phyloP scores from a whole-genome alignment of 108 stramenopile species.

The Conticribra weissflogii region DNA sequence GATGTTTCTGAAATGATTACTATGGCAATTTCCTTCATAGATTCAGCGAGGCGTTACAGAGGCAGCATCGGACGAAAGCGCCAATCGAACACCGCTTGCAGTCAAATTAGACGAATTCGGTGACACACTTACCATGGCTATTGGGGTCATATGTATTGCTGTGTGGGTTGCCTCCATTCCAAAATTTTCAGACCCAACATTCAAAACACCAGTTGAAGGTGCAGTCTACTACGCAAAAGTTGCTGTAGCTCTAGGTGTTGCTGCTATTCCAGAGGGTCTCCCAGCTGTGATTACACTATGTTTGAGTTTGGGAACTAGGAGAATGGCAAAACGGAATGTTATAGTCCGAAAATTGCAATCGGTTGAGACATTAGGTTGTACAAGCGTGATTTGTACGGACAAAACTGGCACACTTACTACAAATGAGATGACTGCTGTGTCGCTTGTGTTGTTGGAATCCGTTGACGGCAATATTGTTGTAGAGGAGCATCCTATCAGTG shows the following conservation, averaged over 20 bases:
- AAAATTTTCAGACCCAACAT: slow-evolving; percentile 85
- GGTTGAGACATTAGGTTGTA: slow-evolving; percentile 97
- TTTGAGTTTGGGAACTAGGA: slow-evolving; percentile 91
- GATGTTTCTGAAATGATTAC: not conserved
- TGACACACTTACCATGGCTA: slow-evolving; percentile 86
- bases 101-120: slow-evolving; percentile 97
- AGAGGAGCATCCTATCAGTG: slow-evolving; percentile 69
- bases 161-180: slow-evolving; percentile 93
- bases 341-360: slow-evolving; percentile 89
- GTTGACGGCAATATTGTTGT: slow-evolving; percentile 24
- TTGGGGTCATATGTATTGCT: slow-evolving; percentile 90
- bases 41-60: slow-evolving; percentile 87
- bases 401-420: slow-evolving; percentile 99
- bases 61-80: slow-evolving; percentile 64
- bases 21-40: too few species aligned
- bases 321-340: slow-evolving; percentile 90
- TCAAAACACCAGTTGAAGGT: slow-evolving; percentile 73
- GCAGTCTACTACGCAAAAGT: slow-evolving; percentile 97
- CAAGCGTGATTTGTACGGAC: slow-evolving; percentile 93
- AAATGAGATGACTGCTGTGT: slow-evolving; percentile 98
- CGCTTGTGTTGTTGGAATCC: slow-evolving; percentile 65
- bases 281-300: slow-evolving; percentile 98
- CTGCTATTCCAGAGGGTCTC: slow-evolving; percentile 98
- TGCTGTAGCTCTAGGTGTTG: slow-evolving; percentile 97
- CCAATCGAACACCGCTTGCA: slow-evolving; percentile 92